Base-by-base conservation (phyloP, 192 early-diverging fungal genomes). In the Backusella luteola region DNA sequence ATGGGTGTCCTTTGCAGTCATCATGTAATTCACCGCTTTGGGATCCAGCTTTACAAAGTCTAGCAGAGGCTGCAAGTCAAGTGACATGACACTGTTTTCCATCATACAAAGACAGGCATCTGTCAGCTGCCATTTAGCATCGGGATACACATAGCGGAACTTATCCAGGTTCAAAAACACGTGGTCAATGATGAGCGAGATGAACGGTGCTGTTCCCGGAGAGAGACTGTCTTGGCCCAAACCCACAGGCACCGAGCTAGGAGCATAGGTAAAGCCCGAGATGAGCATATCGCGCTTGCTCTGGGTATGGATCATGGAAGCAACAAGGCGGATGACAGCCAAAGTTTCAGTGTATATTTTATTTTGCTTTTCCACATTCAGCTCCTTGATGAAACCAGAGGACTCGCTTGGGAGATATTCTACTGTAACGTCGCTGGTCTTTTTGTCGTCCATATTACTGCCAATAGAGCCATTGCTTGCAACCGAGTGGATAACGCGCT, bases 291-390 rank as follows among this genome's bases (percentile, higher is more conserved):
- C 78, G 1, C 78, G 71, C 32, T 84, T 82, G 68, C 81, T 77
- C 7, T 89, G 88, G 11, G 85, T 73, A 56, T 95, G 92, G 35
- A 93, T 87, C 15, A 98, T 84, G 36, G 86, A 80, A 1, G 85
- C 85, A 14, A 99, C 77, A 3, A 99, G 88, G 7, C 85, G 79
- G 9, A 97, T 77, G 81, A 97, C 95, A 1, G 96, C 91, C 6
- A 95, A 78, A 7, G 95, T 97, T 83, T 97, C 93, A 1, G 95
- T 91, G 76, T 96, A 99, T 1, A 89, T 91, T 19, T 34, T 72
- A 17, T 36, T 21, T 73, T 95, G 88, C 42, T 87, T 91, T 6
- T 85, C 85, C 0, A 90, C 73, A 79, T 97, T 95, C 15, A 92
- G 89, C 76, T 96, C 94, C 35, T 95, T 89, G 71, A 98, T 82